These are phyloP conservation scores for Lagerstroemia speciosa DNA, from an alignment of 345 rosid species.

Conservation along the genomic window DNA sequence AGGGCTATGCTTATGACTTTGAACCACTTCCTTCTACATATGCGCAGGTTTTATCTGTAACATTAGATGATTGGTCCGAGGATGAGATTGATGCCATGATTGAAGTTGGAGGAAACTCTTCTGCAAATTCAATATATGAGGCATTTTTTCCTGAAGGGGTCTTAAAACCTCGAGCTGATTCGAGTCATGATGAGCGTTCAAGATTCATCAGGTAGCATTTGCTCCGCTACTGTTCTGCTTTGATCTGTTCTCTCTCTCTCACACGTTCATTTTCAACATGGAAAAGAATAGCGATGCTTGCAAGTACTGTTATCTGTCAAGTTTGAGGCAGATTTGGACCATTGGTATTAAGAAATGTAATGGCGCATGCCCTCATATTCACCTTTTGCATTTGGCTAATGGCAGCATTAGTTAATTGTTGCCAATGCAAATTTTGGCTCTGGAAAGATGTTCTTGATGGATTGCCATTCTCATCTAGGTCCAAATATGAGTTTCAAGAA, in stretches of 20 bases:
- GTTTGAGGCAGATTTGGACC: background rate
- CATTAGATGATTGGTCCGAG: slow-evolving; percentile 94
- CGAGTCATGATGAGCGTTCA: slow-evolving; percentile 63
- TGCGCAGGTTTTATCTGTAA: slow-evolving; percentile 75
- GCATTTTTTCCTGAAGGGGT: slow-evolving; percentile 71
- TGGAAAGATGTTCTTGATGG: background rate
- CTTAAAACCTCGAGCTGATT: slow-evolving; percentile 75
- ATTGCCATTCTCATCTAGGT: slow-evolving; percentile 33
- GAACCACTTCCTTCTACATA: background rate
- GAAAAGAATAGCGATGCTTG: background rate
- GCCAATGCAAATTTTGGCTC: background rate
- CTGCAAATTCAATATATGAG: slow-evolving; percentile 88
- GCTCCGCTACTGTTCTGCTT: background rate
- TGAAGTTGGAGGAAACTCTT: slow-evolving; percentile 89
- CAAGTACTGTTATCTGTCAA: background rate
- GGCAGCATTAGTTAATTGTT: background rate
- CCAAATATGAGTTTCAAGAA: slow-evolving; percentile 93
- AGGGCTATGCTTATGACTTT: too few species aligned
- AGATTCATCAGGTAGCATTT: slow-evolving; percentile 62
- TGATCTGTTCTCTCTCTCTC: background rate
- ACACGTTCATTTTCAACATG: background rate
- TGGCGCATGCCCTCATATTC: background rate
- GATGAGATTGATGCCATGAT: slow-evolving; percentile 83
- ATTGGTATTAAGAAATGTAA: background rate
- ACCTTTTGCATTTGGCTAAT: background rate